Evolutionary conservation across 768 basidiomycete species (phyloP).

Genomic region (Cyathus striatus): DNA sequence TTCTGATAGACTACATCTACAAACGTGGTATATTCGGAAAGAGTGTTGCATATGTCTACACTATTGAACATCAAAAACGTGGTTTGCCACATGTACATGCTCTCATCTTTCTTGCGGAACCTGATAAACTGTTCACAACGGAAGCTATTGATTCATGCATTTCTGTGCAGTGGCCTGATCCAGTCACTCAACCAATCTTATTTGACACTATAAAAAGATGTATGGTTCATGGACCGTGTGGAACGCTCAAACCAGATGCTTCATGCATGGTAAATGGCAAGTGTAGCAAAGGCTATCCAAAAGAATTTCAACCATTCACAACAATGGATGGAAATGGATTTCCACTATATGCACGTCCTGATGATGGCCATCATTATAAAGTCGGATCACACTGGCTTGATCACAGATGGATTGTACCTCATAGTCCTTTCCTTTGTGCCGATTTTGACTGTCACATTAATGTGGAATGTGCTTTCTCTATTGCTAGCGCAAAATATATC

Average conservation of each 20-base stretch:
- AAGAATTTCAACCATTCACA: constrained; percentile 27
- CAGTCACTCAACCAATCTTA: constrained; percentile 27
- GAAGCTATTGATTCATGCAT: constrained; percentile 35
- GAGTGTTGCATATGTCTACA: constrained; percentile 38
- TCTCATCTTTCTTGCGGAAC: constrained; percentile 33
- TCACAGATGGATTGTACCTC: constrained; percentile 37
- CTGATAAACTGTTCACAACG: constrained; percentile 25
- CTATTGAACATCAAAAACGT: constrained; percentile 55
- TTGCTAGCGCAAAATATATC: constrained; percentile 37
- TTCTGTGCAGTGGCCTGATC: constrained; percentile 38
- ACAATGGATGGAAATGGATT: constrained; percentile 34
- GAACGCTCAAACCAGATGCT: constrained; percentile 21
- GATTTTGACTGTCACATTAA: constrained; percentile 41
- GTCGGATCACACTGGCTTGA: constrained; percentile 14
- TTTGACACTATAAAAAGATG: constrained; percentile 29
- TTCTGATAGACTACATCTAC: constrained; percentile 25
- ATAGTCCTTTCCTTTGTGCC: constrained; percentile 23
- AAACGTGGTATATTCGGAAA: constrained; percentile 34
- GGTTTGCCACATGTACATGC: constrained; percentile 53
- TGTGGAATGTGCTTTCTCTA: constrained; percentile 29
- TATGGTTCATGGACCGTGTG: constrained; percentile 50
- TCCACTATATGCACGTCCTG: constrained; percentile 24
- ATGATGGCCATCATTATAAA: constrained; percentile 25
- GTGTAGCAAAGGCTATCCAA: constrained; percentile 43
- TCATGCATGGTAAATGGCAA: constrained; percentile 35